These are phyloP conservation scores for Theileria parva DNA, from an alignment of 169 alveolate species.

Conservation along the genomic window DNA sequence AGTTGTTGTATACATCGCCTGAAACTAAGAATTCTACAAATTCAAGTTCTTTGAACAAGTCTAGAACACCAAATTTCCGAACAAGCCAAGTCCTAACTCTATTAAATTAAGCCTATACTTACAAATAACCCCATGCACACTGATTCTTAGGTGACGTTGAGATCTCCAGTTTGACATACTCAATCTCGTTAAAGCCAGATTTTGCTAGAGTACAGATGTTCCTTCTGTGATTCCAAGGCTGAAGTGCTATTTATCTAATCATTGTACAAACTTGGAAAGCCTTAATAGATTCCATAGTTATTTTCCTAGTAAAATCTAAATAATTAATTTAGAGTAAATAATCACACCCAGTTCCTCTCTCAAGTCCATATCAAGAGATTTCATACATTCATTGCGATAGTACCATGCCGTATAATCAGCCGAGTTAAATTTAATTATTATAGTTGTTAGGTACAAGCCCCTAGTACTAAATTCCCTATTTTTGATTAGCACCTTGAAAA, in stretches of 20 bases:
- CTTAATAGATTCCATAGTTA: slow-evolving; percentile 46
- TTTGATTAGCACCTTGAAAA: slow-evolving; percentile 18
- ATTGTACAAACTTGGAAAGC: slow-evolving; percentile 40
- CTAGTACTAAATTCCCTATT: slow-evolving; percentile 45
- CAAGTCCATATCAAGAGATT: slow-evolving; percentile 25
- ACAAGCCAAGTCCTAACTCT: slow-evolving; percentile 51
- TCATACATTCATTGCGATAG: slow-evolving; percentile 57
- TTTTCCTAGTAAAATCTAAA: slow-evolving; percentile 43
- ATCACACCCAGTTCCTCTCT: slow-evolving; percentile 34
- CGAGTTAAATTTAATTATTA: slow-evolving; percentile 40
- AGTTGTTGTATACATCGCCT: slow-evolving; percentile 54
- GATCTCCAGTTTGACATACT: slow-evolving; percentile 53
- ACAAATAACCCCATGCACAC: slow-evolving; percentile 62
- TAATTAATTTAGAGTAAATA: neutral
- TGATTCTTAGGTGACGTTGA: slow-evolving; percentile 57
- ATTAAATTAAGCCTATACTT: neutral
- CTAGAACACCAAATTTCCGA: slow-evolving; percentile 3
- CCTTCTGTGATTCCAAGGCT: slow-evolving; percentile 62
- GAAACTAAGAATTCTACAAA: slow-evolving; percentile 30
- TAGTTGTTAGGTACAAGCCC: slow-evolving; percentile 41
- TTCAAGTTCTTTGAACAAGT: slow-evolving; percentile 40
- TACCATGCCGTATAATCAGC: slow-evolving; percentile 64
- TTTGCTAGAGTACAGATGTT: slow-evolving; percentile 28
- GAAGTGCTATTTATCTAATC: neutral
- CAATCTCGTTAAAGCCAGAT: slow-evolving; percentile 30